Conservation (phyloP, 2,329 filamentous ascomycete genomes). For the Aureobasidium sp. region DNA sequence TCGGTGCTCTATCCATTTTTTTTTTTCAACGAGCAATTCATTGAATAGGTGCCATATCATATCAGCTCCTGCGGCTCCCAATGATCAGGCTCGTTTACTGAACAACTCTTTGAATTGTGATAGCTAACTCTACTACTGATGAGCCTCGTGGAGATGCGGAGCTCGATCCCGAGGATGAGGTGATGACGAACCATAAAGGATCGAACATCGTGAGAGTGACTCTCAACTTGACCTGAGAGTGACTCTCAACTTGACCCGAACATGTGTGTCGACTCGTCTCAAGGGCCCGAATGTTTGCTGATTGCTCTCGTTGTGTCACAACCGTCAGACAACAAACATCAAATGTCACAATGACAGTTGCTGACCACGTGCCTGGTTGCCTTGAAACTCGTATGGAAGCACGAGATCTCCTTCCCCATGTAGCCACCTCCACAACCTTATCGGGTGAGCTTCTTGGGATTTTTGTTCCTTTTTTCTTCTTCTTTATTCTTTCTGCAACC, state of each 20-base stretch:
- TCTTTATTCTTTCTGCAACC: too few relatives aligned
- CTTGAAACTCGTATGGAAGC: not conserved
- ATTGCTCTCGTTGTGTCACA: not conserved
- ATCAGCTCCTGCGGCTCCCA: not conserved
- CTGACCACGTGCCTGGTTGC: slow-evolving; percentile 4
- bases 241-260: not conserved
- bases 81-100: not conserved
- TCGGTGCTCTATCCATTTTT: too few relatives aligned
- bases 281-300: not conserved
- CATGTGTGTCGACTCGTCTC: not conserved
- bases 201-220: not conserved
- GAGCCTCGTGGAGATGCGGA: not conserved
- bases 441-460: not conserved
- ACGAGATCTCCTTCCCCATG: not conserved
- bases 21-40: not conserved
- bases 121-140: not conserved
- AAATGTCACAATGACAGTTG: not conserved
- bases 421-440: slow-evolving; percentile 8
- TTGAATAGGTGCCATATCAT: too few relatives aligned
- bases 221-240: not conserved
- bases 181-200: not conserved
- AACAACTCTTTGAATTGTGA: not conserved
- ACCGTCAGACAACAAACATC: not conserved
- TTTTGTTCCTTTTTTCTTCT: not conserved
- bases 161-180: not conserved